Percentiles rank a stretch among this genome's conserved stretches.
Evolutionary conservation across 1,284 basidiomycete genomes (phyloP).

Genomic region (Rhodotorula sp.): DNA sequence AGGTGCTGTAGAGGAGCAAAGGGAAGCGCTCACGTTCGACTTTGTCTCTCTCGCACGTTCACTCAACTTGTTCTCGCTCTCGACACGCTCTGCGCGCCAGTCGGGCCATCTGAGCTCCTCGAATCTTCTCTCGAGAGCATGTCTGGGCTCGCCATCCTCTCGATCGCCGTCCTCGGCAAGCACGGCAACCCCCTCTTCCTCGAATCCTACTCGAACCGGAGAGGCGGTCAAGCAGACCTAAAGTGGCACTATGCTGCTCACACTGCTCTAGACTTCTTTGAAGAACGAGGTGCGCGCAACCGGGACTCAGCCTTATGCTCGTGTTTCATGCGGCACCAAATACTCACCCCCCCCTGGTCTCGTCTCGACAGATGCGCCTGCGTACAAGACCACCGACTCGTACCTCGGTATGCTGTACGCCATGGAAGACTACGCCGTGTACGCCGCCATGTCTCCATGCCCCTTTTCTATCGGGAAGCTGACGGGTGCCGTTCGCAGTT

Average conservation of each 20-base stretch:
- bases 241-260: conserved; percentile 49
- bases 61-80: not conserved
- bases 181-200: conserved; percentile 40
- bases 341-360: not conserved
- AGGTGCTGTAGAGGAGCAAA: too few relatives aligned
- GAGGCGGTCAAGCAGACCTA: conserved; percentile 36
- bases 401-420: conserved; percentile 49
- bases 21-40: too few relatives aligned
- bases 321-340: not conserved
- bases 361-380: conserved; percentile 31
- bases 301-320: not conserved
- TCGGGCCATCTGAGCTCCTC: too few relatives aligned
- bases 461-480: not conserved
- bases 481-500: conserved; percentile 33
- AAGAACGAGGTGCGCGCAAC: conserved; percentile 46
- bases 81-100: too few relatives aligned
- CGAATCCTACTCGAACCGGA: conserved; percentile 17
- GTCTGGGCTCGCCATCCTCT: conserved; percentile 28
- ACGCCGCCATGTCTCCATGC: too few relatives aligned
- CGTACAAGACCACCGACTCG: conserved; percentile 44
- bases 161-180: conserved; percentile 38
- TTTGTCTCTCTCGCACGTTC: too few relatives aligned
- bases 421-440: conserved; percentile 50
- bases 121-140: not conserved
- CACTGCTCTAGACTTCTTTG: conserved; percentile 48